A percentile compares a stretch with the other conserved stretches of the same genome.
Conservation (phyloP, 148 eudicot species). For the Vaccinium darrowii region DNA sequence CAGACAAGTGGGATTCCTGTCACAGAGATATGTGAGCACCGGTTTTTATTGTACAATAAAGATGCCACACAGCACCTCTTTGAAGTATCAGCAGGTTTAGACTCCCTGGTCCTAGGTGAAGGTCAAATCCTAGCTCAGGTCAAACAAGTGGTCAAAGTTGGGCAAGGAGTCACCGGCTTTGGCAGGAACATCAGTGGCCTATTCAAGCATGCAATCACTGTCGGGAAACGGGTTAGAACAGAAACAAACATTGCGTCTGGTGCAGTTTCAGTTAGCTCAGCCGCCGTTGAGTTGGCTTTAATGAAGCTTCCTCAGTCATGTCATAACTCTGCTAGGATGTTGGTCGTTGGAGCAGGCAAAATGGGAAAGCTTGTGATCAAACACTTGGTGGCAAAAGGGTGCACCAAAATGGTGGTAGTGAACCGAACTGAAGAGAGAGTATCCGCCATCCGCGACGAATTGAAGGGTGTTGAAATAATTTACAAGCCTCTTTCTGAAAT, state of each 20-base stretch:
- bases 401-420: constrained; percentile 85
- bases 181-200: constrained; percentile 94
- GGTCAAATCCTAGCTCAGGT: constrained; percentile 98
- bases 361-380: constrained; percentile 97
- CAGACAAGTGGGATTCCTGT: constrained; percentile 93
- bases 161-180: constrained; percentile 91
- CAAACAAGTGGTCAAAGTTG: constrained; percentile 91
- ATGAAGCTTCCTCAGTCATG: constrained; percentile 80
- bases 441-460: constrained; percentile 65
- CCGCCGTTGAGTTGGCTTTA: constrained; percentile 88
- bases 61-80: constrained; percentile 94
- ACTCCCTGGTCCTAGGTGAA: constrained; percentile 90
- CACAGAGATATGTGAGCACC: constrained; percentile 75
- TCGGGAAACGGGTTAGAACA: constrained; percentile 82
- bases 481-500: constrained; percentile 79
- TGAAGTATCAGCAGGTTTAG: constrained; percentile 94
- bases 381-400: constrained; percentile 89
- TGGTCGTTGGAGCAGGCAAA: constrained; percentile 89
- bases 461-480: constrained; percentile 63
- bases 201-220: constrained; percentile 90
- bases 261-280: constrained; percentile 96
- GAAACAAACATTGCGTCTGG: constrained; percentile 93
- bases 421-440: constrained; percentile 82
- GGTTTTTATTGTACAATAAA: constrained; percentile 73
- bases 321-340: constrained; percentile 64